Conservation (phyloP, 352 stramenopile genomes). For the Phytophthora pini region DNA sequence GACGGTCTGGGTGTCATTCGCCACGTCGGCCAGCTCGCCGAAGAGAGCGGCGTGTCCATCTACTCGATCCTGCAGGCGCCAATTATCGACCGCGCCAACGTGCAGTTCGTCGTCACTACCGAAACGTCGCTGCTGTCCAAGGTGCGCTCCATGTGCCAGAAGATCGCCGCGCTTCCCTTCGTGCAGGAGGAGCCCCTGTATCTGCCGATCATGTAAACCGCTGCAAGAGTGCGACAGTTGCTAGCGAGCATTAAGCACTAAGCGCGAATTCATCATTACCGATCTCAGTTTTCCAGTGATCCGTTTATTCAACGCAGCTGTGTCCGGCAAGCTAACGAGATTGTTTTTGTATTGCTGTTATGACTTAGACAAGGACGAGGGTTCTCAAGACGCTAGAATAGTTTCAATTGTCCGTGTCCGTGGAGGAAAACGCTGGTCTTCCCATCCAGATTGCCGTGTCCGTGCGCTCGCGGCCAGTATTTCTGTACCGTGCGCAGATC, state of each 20-base stretch:
- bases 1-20: constrained; percentile 96
- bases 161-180: constrained; percentile 90
- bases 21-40: constrained; percentile 94
- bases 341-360: constrained; percentile 5
- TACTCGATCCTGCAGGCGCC: constrained; percentile 97
- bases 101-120: constrained; percentile 97
- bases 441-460: constrained; percentile 25
- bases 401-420: constrained; percentile 7
- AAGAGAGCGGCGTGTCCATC: constrained; percentile 96
- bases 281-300: constrained; percentile 4
- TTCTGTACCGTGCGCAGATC: constrained; percentile 16
- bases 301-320: constrained; percentile 9
- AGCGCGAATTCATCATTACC: constrained; percentile 18
- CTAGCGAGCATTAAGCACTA: constrained; percentile 21
- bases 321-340: constrained; percentile 1
- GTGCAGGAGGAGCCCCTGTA: constrained; percentile 85
- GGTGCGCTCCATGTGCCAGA: constrained; percentile 89
- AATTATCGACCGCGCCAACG: constrained; percentile 92
- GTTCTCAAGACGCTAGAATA: neutral
- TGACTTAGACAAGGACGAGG: no score
- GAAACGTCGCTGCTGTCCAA: constrained; percentile 90
- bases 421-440: constrained; percentile 14
- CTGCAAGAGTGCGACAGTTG: constrained; percentile 17
- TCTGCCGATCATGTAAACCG: constrained; percentile 70
- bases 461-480: constrained; percentile 5